Conservation (phyloP, 176 grass and related monocot genomes). For the Rhipidocladum racemiflorum region DNA sequence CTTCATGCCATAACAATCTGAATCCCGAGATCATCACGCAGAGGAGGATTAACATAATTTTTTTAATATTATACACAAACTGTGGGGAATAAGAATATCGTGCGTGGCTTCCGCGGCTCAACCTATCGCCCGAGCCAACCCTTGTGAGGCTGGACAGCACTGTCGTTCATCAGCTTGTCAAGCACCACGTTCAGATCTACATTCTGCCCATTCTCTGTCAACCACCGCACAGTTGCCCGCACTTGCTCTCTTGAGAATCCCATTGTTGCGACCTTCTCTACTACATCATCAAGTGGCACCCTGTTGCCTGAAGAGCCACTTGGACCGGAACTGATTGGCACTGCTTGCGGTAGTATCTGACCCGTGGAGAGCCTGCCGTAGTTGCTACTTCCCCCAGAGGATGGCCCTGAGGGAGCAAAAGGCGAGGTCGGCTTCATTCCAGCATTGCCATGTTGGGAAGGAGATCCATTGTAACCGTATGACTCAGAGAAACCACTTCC, state of each 20-base stretch:
- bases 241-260: conserved; percentile 96
- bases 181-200: conserved; percentile 95
- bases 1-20: conserved; percentile 1
- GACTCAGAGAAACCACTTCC: conserved; percentile 58
- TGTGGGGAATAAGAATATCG: not conserved
- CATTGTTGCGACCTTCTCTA: conserved; percentile 92
- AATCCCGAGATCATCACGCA: not conserved
- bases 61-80: conserved; percentile 41
- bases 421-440: conserved; percentile 51
- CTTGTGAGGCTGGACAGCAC: conserved; percentile 52
- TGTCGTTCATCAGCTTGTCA: conserved; percentile 87
- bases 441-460: conserved; percentile 58
- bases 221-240: conserved; percentile 76
- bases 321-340: conserved; percentile 42
- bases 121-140: conserved; percentile 56
- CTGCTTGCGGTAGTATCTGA: conserved; percentile 65
- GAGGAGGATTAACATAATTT: not conserved
- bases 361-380: conserved; percentile 68
- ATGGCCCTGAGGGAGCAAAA: conserved; percentile 46
- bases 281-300: conserved; percentile 73
- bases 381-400: conserved; percentile 43
- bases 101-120: not conserved
- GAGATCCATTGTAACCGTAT: conserved; percentile 62
- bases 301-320: conserved; percentile 47
- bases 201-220: conserved; percentile 91